Evolutionary conservation across 345 rosid species (phyloP).

Genomic region (Murraya paniculata): DNA sequence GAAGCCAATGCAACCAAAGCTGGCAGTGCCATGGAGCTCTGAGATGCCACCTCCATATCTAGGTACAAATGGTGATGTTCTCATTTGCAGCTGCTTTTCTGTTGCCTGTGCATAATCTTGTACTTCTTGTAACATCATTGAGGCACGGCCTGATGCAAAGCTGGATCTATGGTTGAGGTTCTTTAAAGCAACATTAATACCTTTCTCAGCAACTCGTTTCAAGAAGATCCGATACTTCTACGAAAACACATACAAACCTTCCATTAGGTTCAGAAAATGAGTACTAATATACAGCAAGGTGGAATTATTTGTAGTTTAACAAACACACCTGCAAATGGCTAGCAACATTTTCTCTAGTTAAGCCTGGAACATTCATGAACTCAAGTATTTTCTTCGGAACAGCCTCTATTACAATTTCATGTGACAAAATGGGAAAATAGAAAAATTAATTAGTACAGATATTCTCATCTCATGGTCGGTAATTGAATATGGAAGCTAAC

Average conservation of each 20-base stretch:
- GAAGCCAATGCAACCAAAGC: neutral
- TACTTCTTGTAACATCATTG: neutral
- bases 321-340: conserved; percentile 70
- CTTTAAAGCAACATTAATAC: conserved; percentile 1
- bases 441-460: neutral
- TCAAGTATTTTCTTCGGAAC: conserved; percentile 74
- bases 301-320: neutral
- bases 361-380: conserved; percentile 58
- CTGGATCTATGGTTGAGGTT: conserved; percentile 24
- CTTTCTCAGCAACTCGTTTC: conserved; percentile 40
- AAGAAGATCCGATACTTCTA: conserved; percentile 74
- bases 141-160: conserved; percentile 28
- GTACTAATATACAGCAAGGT: neutral
- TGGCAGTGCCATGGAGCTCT: neutral
- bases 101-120: neutral
- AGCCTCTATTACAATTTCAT: conserved; percentile 46
- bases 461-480: neutral
- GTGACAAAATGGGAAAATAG: neutral
- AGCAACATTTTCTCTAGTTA: conserved; percentile 80
- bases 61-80: neutral
- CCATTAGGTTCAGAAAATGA: neutral
- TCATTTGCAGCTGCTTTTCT: neutral
- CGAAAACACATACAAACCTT: neutral
- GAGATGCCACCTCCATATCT: neutral
- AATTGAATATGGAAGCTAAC: no score